Conservation (phyloP, 768 basidiomycete species). For the Thelephora aurantiotincta region DNA sequence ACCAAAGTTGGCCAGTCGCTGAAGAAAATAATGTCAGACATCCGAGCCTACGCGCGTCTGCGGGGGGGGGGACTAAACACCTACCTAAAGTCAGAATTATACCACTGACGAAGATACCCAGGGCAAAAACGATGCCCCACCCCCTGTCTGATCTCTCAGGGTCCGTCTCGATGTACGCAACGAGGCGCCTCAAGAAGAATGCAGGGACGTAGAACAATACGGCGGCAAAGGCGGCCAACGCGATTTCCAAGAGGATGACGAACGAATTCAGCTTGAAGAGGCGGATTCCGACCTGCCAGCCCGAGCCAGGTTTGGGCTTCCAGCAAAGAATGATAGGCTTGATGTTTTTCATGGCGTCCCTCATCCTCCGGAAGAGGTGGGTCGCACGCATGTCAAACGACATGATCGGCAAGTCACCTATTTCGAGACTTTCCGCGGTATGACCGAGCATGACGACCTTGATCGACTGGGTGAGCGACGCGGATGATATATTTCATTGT, state of each 20-base stretch:
- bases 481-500: no score
- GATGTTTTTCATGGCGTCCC: slow-evolving; percentile 33
- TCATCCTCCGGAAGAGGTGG: slow-evolving; percentile 52
- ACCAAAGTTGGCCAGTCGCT: slow-evolving; percentile 65
- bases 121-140: slow-evolving; percentile 67
- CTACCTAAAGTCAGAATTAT: slow-evolving; percentile 28
- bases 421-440: slow-evolving; percentile 58
- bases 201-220: slow-evolving; percentile 49
- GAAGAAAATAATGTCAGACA: background rate
- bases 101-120: slow-evolving; percentile 33
- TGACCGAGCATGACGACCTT: slow-evolving; percentile 80
- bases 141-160: slow-evolving; percentile 34
- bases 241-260: slow-evolving; percentile 26
- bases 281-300: slow-evolving; percentile 49
- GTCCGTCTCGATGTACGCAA: slow-evolving; percentile 54
- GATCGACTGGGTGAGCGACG: background rate
- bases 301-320: slow-evolving; percentile 45
- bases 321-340: slow-evolving; percentile 40
- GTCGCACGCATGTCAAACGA: slow-evolving; percentile 57
- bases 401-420: slow-evolving; percentile 78
- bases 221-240: slow-evolving; percentile 43
- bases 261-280: slow-evolving; percentile 42
- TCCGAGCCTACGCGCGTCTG: background rate
- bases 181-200: slow-evolving; percentile 44
- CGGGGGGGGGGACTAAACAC: slow-evolving; percentile 6